phyloP scores from a whole-genome alignment of 441 rosid genomes.

The Populus hybrid region DNA sequence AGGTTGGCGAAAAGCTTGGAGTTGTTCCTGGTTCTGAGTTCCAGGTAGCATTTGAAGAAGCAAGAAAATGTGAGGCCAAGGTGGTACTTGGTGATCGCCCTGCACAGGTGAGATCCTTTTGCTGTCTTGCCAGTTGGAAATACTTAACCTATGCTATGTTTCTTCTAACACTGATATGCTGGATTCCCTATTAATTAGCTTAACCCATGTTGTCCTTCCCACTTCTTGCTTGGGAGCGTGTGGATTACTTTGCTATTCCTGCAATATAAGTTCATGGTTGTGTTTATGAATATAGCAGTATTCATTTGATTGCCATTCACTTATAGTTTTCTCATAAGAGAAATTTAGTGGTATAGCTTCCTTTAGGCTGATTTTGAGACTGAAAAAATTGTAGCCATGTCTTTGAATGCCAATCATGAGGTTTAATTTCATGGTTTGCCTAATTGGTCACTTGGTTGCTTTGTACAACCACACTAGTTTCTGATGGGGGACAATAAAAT shows the following conservation, averaged over 20 bases:
- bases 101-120: constrained; percentile 5
- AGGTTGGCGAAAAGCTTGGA: background rate
- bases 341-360: background rate
- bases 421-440: background rate
- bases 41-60: background rate
- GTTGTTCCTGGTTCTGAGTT: background rate
- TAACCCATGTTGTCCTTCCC: background rate
- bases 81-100: background rate
- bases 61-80: background rate
- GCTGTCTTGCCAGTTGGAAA: background rate
- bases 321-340: background rate
- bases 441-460: background rate
- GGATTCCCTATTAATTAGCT: background rate
- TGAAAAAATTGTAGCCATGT: background rate
- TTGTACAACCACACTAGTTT: background rate
- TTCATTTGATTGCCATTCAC: background rate
- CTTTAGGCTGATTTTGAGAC: background rate
- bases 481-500: background rate
- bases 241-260: background rate
- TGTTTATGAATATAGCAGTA: background rate
- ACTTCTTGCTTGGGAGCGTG: background rate
- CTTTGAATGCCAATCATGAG: background rate
- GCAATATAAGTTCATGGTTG: background rate
- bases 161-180: background rate
- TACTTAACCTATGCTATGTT: background rate